These are phyloP conservation scores for Clonostachys chloroleuca DNA, from an alignment of 2,329 filamentous ascomycete species.

Conservation along the genomic window DNA sequence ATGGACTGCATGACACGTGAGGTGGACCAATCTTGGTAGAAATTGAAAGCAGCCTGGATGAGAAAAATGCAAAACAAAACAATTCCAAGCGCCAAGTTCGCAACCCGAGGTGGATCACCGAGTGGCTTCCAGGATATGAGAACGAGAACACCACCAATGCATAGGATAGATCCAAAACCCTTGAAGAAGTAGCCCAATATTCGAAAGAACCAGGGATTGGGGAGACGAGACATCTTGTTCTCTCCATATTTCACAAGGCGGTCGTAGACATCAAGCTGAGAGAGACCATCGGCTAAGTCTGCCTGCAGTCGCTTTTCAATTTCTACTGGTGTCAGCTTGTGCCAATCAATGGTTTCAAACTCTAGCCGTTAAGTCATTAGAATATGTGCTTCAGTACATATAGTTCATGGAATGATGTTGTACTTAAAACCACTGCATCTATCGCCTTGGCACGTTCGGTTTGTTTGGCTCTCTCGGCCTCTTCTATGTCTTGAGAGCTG, in stretches of 20 bases:
- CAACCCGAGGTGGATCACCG: constrained; percentile 55
- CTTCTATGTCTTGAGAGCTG: constrained; percentile 12
- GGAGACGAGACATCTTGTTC: constrained; percentile 63
- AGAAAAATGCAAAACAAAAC: constrained; percentile 67
- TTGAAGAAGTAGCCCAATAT: constrained; percentile 70
- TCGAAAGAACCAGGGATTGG: constrained; percentile 52
- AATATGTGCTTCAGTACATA: too few relatives aligned
- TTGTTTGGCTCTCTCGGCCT: too few relatives aligned
- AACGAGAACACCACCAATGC: constrained; percentile 65
- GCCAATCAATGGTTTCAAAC: constrained; percentile 63
- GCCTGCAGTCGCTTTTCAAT: constrained; percentile 54
- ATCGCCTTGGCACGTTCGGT: constrained; percentile 32
- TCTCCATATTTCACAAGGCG: constrained; percentile 56
- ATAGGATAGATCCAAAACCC: constrained; percentile 69
- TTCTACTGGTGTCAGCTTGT: constrained; percentile 53
- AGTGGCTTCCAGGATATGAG: constrained; percentile 76
- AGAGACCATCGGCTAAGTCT: constrained; percentile 54
- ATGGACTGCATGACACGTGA: constrained; percentile 78
- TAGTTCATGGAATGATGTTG: constrained; percentile 5
- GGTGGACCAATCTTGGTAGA: constrained; percentile 72
- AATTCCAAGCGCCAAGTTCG: constrained; percentile 57
- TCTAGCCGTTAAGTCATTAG: constrained; percentile 27
- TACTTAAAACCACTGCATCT: constrained; percentile 25
- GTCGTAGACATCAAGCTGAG: constrained; percentile 47
- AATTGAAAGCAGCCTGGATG: constrained; percentile 65